Percentiles rank a stretch among this genome's conserved stretches.
Conservation (phyloP, 129 eudicot species). For the Flaveria linearis region DNA sequence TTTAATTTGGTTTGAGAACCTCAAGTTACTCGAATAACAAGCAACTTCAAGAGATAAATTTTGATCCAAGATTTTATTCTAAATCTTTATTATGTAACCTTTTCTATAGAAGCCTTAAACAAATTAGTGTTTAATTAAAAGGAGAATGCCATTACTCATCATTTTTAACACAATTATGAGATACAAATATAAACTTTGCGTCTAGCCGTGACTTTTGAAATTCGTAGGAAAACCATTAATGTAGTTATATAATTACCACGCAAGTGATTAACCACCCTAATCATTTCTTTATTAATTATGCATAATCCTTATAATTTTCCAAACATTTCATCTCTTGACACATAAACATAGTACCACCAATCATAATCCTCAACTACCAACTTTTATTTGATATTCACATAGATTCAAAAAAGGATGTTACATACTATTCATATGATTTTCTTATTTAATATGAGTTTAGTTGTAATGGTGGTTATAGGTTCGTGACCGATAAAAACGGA, state of each 20-base stretch:
- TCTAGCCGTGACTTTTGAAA: constrained; percentile 37
- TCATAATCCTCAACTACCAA: constrained; percentile 7
- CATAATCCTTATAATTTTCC: constrained; percentile 22
- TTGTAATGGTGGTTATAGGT: no score
- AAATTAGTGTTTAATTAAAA: background rate
- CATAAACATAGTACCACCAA: background rate
- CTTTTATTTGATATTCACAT: background rate
- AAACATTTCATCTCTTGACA: constrained; percentile 16
- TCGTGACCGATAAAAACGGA: no score
- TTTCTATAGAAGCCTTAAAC: background rate
- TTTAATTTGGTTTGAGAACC: background rate
- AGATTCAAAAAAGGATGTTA: no score
- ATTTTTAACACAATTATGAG: constrained; percentile 20
- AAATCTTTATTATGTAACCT: background rate
- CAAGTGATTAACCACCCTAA: constrained; percentile 28
- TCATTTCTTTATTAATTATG: constrained; percentile 31
- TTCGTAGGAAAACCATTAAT: constrained; percentile 24
- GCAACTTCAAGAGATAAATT: background rate
- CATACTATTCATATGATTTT: no score
- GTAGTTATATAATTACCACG: constrained; percentile 24
- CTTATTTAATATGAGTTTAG: no score
- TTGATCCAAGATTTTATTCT: background rate
- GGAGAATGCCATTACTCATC: background rate
- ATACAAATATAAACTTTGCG: constrained; percentile 25
- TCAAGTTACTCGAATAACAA: background rate